phyloP scores from a whole-genome alignment of 2,329 filamentous ascomycete genomes.

The Rutstroemia sp. region DNA sequence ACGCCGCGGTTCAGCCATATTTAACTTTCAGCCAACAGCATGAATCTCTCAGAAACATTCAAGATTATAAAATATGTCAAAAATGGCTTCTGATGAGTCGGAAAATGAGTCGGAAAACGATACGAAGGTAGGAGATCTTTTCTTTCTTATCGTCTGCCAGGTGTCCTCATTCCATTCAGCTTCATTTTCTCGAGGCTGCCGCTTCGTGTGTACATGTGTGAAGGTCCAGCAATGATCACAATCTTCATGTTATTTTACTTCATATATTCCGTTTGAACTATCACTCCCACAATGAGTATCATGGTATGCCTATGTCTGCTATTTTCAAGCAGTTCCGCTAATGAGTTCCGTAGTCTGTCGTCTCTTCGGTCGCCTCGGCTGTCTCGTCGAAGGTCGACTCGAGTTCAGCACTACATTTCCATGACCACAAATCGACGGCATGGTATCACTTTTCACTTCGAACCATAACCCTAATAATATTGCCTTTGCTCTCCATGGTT shows the following conservation, averaged over 20 bases:
- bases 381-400: neutral
- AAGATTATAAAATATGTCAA: neutral
- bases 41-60: neutral
- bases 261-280: neutral
- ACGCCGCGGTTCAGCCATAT: neutral
- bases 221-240: neutral
- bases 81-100: conserved; percentile 16
- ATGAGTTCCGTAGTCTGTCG: conserved; percentile 2
- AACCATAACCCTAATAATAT: conserved; percentile 12
- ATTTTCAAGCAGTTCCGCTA: neutral
- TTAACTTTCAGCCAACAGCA: neutral
- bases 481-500: conserved; percentile 18
- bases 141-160: neutral
- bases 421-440: neutral
- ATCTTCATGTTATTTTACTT: neutral
- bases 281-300: neutral
- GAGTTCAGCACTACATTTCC: conserved; percentile 2
- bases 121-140: neutral
- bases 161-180: neutral
- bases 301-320: conserved; percentile 2
- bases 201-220: neutral
- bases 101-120: neutral
- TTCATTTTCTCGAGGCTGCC: neutral
- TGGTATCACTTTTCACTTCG: conserved; percentile 14
- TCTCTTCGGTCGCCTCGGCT: conserved; percentile 3